Percentiles rank a stretch among this genome's conserved stretches.
Evolutionary conservation across 2,329 filamentous ascomycete species (phyloP).

Genomic region (Bimuria novae-zelandiae): DNA sequence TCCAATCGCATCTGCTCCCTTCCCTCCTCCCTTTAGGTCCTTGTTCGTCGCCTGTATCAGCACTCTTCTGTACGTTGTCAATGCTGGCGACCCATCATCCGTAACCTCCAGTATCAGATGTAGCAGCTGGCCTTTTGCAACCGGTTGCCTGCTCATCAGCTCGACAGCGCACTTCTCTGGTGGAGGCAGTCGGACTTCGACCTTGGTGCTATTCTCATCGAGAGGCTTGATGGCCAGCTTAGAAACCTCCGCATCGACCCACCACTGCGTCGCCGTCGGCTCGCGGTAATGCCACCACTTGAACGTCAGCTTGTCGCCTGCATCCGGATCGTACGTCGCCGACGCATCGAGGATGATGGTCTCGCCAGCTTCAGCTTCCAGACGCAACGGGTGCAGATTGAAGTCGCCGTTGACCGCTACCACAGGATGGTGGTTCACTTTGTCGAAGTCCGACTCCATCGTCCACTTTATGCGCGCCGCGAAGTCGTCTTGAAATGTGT

Average conservation of each 20-base stretch:
- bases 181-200: constrained; percentile 48
- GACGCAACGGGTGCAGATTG: constrained; percentile 44
- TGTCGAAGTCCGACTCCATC: constrained; percentile 38
- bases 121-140: constrained; percentile 50
- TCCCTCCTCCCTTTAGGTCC: constrained; percentile 30
- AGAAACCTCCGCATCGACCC: constrained; percentile 47
- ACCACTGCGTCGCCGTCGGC: constrained; percentile 51
- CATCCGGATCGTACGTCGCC: constrained; percentile 54
- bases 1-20: constrained; percentile 3
- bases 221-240: constrained; percentile 43
- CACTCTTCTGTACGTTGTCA: constrained; percentile 56
- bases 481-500: constrained; percentile 58
- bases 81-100: constrained; percentile 49
- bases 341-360: constrained; percentile 53
- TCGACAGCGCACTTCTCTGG: constrained; percentile 50
- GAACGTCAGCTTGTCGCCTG: constrained; percentile 48
- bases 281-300: constrained; percentile 58
- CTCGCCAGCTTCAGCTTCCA: constrained; percentile 49
- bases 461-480: constrained; percentile 56
- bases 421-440: constrained; percentile 56
- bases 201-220: constrained; percentile 33
- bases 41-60: constrained; percentile 44
- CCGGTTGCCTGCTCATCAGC: constrained; percentile 40
- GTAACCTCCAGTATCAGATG: constrained; percentile 58
- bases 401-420: constrained; percentile 49